Evolutionary conservation across 768 basidiomycete genomes (phyloP).

Genomic region (Candolleomyces eurysporus): DNA sequence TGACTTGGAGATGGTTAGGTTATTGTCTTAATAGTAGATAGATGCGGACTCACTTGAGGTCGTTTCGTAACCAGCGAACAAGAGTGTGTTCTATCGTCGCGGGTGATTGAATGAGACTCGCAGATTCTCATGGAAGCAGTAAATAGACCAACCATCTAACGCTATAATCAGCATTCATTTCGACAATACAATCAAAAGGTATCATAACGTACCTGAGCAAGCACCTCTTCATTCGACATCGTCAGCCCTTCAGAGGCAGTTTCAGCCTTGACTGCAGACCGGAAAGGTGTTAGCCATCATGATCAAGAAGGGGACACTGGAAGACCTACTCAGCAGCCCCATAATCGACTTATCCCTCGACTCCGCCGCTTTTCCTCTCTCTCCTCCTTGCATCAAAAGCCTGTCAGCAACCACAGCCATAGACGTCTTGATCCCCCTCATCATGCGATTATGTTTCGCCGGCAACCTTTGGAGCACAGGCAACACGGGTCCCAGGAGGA

Average conservation of each 20-base stretch:
- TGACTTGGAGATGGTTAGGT: conserved; percentile 13
- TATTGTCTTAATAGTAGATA: too few species aligned
- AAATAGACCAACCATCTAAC: conserved; percentile 28
- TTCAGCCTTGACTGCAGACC: conserved; percentile 33
- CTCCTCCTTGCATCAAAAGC: conserved; percentile 27
- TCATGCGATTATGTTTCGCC: conserved; percentile 28
- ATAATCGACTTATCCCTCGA: conserved; percentile 40
- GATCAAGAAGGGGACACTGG: too few species aligned
- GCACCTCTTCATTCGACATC: conserved; percentile 36
- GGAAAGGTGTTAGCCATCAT: background rate
- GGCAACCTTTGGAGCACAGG: conserved; percentile 36
- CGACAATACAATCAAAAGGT: too few species aligned
- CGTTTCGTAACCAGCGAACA: conserved; percentile 49
- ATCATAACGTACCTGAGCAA: conserved; percentile 28
- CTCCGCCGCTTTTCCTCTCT: conserved; percentile 24
- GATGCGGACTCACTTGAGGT: conserved; percentile 29
- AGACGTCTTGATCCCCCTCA: conserved; percentile 28
- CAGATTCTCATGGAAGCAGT: background rate
- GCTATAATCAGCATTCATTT: conserved; percentile 16
- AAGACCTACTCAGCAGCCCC: conserved; percentile 30
- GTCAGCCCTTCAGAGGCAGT: conserved; percentile 24
- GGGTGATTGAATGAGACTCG: background rate
- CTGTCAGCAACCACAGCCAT: conserved; percentile 39
- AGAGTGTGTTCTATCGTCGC: background rate
- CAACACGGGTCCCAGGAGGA: conserved; percentile 35